These are phyloP conservation scores for Kazachstania taianensis DNA, from an alignment of 805 yeast genomes.

Conservation along the genomic window DNA sequence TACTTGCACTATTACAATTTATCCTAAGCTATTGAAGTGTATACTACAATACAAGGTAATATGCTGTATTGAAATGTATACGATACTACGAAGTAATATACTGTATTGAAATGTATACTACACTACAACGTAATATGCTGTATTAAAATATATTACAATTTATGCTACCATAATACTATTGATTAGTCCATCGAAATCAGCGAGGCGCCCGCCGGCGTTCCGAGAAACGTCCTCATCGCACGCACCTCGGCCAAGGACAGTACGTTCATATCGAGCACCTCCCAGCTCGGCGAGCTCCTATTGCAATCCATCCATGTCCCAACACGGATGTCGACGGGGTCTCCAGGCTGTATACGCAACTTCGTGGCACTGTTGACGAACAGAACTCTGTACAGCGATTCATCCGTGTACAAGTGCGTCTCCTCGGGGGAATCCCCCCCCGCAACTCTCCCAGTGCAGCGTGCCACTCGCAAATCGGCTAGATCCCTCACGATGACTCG, in stretches of 20 bases:
- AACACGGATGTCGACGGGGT: slow-evolving; percentile 11
- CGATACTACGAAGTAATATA: no score
- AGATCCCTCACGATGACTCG: background rate
- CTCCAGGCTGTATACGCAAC: slow-evolving; percentile 8
- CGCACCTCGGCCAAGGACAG: slow-evolving; percentile 9
- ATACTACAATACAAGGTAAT: no score
- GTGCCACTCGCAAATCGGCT: background rate
- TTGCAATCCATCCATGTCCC: slow-evolving; percentile 8
- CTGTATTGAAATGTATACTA: no score
- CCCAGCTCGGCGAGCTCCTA: slow-evolving; percentile 8
- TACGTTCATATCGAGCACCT: slow-evolving; percentile 9
- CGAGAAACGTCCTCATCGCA: slow-evolving; percentile 7
- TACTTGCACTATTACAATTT: no score
- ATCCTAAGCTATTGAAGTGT: no score
- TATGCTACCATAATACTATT: no score
- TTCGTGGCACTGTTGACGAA: slow-evolving; percentile 1
- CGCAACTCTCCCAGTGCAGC: background rate
- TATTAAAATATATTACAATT: no score
- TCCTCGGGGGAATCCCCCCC: no score
- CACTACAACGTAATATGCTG: no score
- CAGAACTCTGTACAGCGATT: background rate
- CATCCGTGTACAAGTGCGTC: slow-evolving; percentile 6
- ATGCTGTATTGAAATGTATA: no score
- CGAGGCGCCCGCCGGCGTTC: slow-evolving; percentile 2
- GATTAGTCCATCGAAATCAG: no score